phyloP scores from a whole-genome alignment of 2,329 filamentous ascomycete genomes.

The Leptographium procerum region DNA sequence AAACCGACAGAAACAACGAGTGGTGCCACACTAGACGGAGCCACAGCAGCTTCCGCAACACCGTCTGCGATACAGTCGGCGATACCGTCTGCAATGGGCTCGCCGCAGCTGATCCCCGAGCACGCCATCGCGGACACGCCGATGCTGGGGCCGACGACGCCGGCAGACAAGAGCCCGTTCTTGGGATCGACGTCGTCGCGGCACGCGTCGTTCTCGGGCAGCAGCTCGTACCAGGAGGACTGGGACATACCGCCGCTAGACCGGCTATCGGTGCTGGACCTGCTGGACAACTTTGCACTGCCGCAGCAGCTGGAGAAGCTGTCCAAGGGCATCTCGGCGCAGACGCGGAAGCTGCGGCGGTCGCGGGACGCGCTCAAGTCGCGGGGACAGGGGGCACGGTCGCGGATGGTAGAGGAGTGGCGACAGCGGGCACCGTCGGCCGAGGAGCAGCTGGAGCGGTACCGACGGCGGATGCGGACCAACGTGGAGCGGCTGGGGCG shows the following conservation, averaged over 20 bases:
- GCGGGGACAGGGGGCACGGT: slow-evolving; percentile 65
- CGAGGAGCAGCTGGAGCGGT: slow-evolving; percentile 87
- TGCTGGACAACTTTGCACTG: slow-evolving; percentile 87
- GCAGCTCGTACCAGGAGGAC: slow-evolving; percentile 76
- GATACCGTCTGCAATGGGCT: slow-evolving; percentile 18
- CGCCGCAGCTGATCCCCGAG: slow-evolving; percentile 32
- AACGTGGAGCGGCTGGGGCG: slow-evolving; percentile 79
- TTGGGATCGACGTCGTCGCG: slow-evolving; percentile 49
- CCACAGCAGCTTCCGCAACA: slow-evolving; percentile 12
- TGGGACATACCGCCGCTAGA: slow-evolving; percentile 88
- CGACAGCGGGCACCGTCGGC: slow-evolving; percentile 72
- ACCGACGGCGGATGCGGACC: slow-evolving; percentile 73
- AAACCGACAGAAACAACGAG: not conserved
- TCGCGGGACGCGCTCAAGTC: slow-evolving; percentile 73
- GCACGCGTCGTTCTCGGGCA: slow-evolving; percentile 70
- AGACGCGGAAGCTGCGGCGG: slow-evolving; percentile 74
- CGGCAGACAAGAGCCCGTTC: slow-evolving; percentile 4
- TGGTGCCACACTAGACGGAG: too few relatives aligned
- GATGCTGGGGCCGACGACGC: slow-evolving; percentile 30
- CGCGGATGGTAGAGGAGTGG: slow-evolving; percentile 89
- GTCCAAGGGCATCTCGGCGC: slow-evolving; percentile 68
- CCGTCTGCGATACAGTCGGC: slow-evolving; percentile 33
- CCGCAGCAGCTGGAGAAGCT: slow-evolving; percentile 85
- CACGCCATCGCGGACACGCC: slow-evolving; percentile 34
- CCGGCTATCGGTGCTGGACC: slow-evolving; percentile 79